Evolutionary conservation across 1,284 basidiomycete genomes (phyloP).

Genomic region (Dichomitus squalens): DNA sequence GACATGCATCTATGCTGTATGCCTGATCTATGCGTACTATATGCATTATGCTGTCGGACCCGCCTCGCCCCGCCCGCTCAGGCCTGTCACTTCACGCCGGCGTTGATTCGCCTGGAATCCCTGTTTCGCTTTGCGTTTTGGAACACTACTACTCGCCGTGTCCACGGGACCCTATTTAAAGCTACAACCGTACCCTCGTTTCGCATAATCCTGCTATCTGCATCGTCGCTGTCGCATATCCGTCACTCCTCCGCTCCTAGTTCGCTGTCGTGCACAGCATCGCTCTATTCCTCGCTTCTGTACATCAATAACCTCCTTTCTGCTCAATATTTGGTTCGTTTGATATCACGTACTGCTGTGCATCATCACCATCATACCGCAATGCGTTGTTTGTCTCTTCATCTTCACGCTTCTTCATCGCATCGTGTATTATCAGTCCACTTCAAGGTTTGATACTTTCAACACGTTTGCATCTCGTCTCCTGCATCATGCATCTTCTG

Average conservation of each 20-base stretch:
- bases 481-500: not conserved
- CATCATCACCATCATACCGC: not conserved
- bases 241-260: not conserved
- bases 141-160: not conserved
- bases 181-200: slow-evolving; percentile 1
- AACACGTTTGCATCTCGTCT: not conserved
- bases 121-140: not conserved
- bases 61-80: not conserved
- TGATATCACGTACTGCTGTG: not conserved
- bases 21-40: not conserved
- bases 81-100: not conserved
- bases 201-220: slow-evolving; percentile 13
- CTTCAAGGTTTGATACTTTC: not conserved
- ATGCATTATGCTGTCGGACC: slow-evolving; percentile 2
- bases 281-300: not conserved
- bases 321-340: not conserved
- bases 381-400: not conserved
- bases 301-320: slow-evolving; percentile 4
- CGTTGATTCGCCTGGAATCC: slow-evolving; percentile 5
- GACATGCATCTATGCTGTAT: slow-evolving; percentile 6
- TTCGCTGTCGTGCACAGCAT: slow-evolving; percentile 3
- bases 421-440: not conserved
- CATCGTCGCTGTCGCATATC: not conserved
- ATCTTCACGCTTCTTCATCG: not conserved
- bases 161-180: slow-evolving; percentile 15